phyloP scores from a whole-genome alignment of 768 basidiomycete species.

The Termitomyces sp. region DNA sequence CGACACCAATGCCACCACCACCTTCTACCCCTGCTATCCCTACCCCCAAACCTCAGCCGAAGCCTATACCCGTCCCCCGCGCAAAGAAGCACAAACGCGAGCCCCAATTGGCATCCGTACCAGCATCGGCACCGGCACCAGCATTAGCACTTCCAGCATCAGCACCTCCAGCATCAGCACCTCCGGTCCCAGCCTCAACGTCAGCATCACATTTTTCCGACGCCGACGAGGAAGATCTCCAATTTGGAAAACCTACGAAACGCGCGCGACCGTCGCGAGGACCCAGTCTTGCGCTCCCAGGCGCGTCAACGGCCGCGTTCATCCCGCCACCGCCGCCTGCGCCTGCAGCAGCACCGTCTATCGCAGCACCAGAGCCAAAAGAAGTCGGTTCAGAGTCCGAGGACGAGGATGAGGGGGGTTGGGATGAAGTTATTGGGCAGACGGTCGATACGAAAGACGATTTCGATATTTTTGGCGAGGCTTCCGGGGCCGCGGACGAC shows the following conservation, averaged over 20 bases:
- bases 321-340: slow-evolving; percentile 18
- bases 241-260: slow-evolving; percentile 44
- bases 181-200: background rate
- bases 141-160: background rate
- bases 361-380: slow-evolving; percentile 4
- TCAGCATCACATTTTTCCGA: slow-evolving; percentile 15
- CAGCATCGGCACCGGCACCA: background rate
- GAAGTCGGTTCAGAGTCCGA: slow-evolving; percentile 20
- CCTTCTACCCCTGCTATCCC: background rate
- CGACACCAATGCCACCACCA: background rate
- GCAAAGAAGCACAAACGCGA: slow-evolving; percentile 21
- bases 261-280: slow-evolving; percentile 20
- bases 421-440: slow-evolving; percentile 37
- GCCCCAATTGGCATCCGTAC: slow-evolving; percentile 9
- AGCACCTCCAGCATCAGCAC: background rate
- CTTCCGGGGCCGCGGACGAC: slow-evolving; percentile 12
- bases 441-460: slow-evolving; percentile 19
- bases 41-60: slow-evolving; percentile 3
- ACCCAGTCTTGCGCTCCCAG: slow-evolving; percentile 34
- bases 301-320: slow-evolving; percentile 20
- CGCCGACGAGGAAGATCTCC: slow-evolving; percentile 42
- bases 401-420: slow-evolving; percentile 49
- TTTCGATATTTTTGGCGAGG: slow-evolving; percentile 23
- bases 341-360: slow-evolving; percentile 7
- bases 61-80: slow-evolving; percentile 6